Percentiles rank a stretch among this genome's conserved stretches.
These are phyloP conservation scores for Mycena sanguinolenta DNA, from an alignment of 768 basidiomycete genomes.

Conservation along the genomic window DNA sequence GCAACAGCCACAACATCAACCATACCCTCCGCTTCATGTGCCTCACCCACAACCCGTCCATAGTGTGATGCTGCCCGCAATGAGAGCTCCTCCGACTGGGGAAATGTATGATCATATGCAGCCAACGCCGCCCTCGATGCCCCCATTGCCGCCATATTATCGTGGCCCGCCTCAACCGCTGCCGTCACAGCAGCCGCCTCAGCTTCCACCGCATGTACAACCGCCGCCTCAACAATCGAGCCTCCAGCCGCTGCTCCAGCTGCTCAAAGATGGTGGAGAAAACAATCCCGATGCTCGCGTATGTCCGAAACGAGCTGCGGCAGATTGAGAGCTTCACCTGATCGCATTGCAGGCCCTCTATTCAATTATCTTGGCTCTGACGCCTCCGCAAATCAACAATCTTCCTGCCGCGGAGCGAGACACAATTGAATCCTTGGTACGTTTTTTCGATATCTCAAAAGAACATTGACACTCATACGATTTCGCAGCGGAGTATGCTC, in stretches of 20 bases:
- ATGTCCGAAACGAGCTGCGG: conserved; percentile 37
- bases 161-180: too few species aligned
- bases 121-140: conserved; percentile 43
- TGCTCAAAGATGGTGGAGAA: conserved; percentile 38
- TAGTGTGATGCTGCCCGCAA: conserved; percentile 44
- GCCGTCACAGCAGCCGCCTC: conserved; percentile 41
- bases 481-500: conserved; percentile 18
- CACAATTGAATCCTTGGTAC: conserved; percentile 37
- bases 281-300: conserved; percentile 22
- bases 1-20: conserved; percentile 40
- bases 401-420: conserved; percentile 44
- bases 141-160: conserved; percentile 48
- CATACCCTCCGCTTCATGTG: conserved; percentile 45
- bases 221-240: conserved; percentile 42
- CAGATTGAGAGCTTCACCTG: conserved; percentile 42
- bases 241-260: conserved; percentile 47
- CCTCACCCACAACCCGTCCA: conserved; percentile 50
- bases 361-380: conserved; percentile 53
- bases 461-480: conserved; percentile 32
- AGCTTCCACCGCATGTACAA: conserved; percentile 47
- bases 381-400: conserved; percentile 66
- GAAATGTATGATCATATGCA: conserved; percentile 44
- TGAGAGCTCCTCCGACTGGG: conserved; percentile 35
- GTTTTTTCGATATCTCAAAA: conserved; percentile 18
- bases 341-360: conserved; percentile 46